Percentiles rank a stretch among this genome's conserved stretches.
Evolutionary conservation across 805 yeast species (phyloP).

Genomic region (Saccharomyces eubayanus): DNA sequence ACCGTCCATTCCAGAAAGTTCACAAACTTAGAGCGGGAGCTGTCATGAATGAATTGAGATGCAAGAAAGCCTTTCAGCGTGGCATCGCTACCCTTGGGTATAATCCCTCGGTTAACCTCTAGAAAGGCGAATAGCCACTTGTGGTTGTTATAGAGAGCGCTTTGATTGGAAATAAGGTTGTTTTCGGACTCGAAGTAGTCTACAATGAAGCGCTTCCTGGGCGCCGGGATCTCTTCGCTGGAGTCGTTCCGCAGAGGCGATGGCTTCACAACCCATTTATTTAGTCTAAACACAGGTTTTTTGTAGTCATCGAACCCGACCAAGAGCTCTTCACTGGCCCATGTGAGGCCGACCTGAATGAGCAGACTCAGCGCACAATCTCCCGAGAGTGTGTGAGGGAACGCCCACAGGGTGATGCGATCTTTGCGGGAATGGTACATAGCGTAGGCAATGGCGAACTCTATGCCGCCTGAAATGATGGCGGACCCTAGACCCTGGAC

Average conservation of each 20-base stretch:
- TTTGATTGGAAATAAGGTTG: not conserved
- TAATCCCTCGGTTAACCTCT: not conserved
- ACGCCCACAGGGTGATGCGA: constrained; percentile 18
- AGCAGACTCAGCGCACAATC: constrained; percentile 20
- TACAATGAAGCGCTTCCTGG: not conserved
- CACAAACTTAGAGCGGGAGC: not conserved
- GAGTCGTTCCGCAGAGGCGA: not conserved
- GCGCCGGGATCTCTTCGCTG: not conserved
- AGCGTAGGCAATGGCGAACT: constrained; percentile 23
- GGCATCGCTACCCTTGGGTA: not conserved
- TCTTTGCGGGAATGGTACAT: constrained; percentile 13
- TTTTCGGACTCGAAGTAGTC: not conserved
- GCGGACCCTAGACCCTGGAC: constrained; percentile 16
- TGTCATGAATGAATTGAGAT: not conserved
- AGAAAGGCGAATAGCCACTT: not conserved
- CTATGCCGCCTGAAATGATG: constrained; percentile 20
- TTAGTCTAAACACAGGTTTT: not conserved
- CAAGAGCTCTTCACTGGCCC: constrained; percentile 16
- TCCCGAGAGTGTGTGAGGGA: constrained; percentile 23
- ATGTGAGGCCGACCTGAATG: constrained; percentile 18
- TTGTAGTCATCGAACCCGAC: constrained; percentile 18
- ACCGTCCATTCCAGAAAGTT: constrained; percentile 13
- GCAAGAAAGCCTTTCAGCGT: not conserved
- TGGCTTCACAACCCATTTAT: not conserved
- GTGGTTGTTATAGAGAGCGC: not conserved